These are phyloP conservation scores for Talaromyces sp. DNA, from an alignment of 2,329 filamentous ascomycete genomes.

Conservation along the genomic window DNA sequence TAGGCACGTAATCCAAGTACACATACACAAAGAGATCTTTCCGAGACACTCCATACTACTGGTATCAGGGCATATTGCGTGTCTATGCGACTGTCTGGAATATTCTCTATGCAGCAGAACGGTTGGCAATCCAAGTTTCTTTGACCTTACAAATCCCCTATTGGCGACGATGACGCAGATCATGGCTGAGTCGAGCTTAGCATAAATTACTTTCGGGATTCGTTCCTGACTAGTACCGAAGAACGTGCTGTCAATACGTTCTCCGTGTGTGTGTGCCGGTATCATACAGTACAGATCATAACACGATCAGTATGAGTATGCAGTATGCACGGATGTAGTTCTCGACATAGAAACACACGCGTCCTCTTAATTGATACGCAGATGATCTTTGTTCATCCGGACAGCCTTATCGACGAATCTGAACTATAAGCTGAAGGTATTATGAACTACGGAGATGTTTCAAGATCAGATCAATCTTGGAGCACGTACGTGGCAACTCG, in stretches of 20 bases:
- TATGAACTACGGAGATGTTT: neutral
- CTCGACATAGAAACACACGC: too few species aligned
- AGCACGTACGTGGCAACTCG: neutral
- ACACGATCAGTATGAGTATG: too few species aligned
- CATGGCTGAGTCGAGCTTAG: neutral
- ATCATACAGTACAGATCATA: neutral
- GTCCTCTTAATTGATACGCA: neutral
- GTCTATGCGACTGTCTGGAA: neutral
- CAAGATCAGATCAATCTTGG: neutral
- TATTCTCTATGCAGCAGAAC: neutral
- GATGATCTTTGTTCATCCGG: neutral
- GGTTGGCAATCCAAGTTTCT: neutral
- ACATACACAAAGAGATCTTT: neutral
- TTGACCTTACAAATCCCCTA: neutral
- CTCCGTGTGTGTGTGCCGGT: neutral
- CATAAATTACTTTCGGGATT: neutral
- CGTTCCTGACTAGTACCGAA: conserved; percentile 6
- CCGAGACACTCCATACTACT: neutral
- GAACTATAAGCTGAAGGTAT: neutral
- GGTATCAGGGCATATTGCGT: neutral
- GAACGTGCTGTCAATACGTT: neutral
- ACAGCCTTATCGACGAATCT: conserved; percentile 1
- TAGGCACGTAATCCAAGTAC: neutral
- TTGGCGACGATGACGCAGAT: conserved; percentile 2
- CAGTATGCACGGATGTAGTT: neutral